A percentile compares a stretch with the other conserved stretches of the same genome.
Conservation (phyloP, 805 yeast species). For the Metschnikowia lochheadii region DNA sequence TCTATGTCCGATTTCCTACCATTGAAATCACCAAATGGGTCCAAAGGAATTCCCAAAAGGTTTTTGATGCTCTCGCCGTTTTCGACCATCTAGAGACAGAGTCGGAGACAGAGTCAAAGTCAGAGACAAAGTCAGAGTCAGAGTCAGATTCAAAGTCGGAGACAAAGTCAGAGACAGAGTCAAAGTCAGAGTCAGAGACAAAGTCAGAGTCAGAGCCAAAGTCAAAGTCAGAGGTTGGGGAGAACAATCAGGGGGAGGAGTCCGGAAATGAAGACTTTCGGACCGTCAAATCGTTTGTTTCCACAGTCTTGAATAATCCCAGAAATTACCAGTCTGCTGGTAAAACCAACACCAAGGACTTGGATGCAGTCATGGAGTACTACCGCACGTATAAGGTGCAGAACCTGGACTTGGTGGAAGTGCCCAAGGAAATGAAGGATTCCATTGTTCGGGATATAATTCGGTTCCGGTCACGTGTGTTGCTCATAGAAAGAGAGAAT, state of each 20-base stretch:
- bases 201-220: neutral
- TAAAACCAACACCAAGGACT: slow-evolving; percentile 29
- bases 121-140: neutral
- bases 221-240: no score
- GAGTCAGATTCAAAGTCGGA: neutral
- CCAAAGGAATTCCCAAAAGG: slow-evolving; percentile 1
- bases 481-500: slow-evolving; percentile 48
- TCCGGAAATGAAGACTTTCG: neutral
- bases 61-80: slow-evolving; percentile 5
- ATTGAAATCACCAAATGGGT: slow-evolving; percentile 18
- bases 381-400: slow-evolving; percentile 49
- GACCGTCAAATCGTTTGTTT: neutral
- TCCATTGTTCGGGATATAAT: slow-evolving; percentile 50
- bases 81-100: slow-evolving; percentile 7
- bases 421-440: slow-evolving; percentile 51
- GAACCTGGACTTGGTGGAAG: slow-evolving; percentile 51
- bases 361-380: slow-evolving; percentile 33
- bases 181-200: no score
- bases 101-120: neutral
- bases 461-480: slow-evolving; percentile 52
- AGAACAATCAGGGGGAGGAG: no score
- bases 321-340: slow-evolving; percentile 18
- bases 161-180: neutral
- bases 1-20: slow-evolving; percentile 30
- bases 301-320: slow-evolving; percentile 16